Conservation (phyloP, 306 rosid genomes). For the Casuarina equisetifolia region DNA sequence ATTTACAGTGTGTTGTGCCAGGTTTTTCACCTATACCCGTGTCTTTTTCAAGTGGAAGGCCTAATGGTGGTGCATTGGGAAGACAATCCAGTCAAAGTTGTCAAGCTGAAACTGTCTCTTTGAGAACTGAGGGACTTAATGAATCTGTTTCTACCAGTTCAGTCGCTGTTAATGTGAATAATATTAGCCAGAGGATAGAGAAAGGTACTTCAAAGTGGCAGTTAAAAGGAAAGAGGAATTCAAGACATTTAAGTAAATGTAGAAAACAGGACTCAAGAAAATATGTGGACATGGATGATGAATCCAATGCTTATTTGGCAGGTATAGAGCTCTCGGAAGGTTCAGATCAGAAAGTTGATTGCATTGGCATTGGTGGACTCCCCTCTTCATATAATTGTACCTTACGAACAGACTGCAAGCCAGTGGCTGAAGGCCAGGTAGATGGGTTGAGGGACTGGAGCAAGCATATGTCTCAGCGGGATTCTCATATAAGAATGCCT, state of each 20-base stretch:
- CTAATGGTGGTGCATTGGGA: conserved; percentile 41
- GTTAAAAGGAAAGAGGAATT: conserved; percentile 89
- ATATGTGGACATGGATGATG: conserved; percentile 45
- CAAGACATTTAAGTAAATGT: conserved; percentile 60
- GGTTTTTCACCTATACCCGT: conserved; percentile 45
- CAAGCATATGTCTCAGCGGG: conserved; percentile 30
- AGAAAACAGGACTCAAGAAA: conserved; percentile 60
- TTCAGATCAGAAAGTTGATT: conserved; percentile 51
- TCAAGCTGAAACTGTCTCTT: conserved; percentile 43
- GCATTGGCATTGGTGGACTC: conserved; percentile 37
- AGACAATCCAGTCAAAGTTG: conserved; percentile 51
- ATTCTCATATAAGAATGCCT: conserved; percentile 31
- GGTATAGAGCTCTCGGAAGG: conserved; percentile 44
- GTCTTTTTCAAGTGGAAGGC: conserved; percentile 53
- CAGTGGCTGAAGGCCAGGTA: conserved; percentile 46
- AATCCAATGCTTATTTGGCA: conserved; percentile 42
- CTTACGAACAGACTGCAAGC: conserved; percentile 44
- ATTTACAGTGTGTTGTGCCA: conserved; percentile 38
- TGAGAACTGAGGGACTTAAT: conserved; percentile 48
- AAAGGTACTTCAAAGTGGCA: conserved; percentile 90
- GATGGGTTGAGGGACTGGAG: conserved; percentile 43
- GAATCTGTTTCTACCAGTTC: conserved; percentile 61
- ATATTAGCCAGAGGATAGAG: conserved; percentile 46
- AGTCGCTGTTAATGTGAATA: conserved; percentile 41
- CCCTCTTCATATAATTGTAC: conserved; percentile 36